Conservation (phyloP, 805 yeast genomes). For the Starmerella tilneyi region DNA sequence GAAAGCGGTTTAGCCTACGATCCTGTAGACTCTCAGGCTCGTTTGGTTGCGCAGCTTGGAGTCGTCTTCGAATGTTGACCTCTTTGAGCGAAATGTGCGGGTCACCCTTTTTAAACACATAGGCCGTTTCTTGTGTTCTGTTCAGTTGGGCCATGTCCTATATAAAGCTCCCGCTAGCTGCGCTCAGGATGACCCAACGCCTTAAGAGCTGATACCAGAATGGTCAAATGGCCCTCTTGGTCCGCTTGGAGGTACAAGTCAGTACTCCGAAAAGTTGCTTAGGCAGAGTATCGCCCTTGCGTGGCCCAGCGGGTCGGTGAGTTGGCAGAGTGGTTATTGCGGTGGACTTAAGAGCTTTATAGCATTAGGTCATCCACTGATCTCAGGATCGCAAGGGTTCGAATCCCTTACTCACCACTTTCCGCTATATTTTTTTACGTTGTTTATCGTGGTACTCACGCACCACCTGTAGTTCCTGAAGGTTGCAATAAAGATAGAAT, state of each 20-base stretch:
- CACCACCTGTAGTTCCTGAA: not conserved
- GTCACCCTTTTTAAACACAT: constrained; percentile 14
- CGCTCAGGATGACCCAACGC: not conserved
- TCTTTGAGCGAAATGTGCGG: not conserved
- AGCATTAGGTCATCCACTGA: constrained; percentile 23
- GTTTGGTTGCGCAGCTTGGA: not conserved
- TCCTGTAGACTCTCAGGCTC: not conserved
- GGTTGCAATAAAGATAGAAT: no score
- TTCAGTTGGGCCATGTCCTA: not conserved
- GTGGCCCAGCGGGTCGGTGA: constrained; percentile 14
- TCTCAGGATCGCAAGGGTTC: constrained; percentile 28
- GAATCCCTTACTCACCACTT: constrained; percentile 27
- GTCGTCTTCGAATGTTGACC: constrained; percentile 5
- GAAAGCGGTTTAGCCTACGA: constrained; percentile 6
- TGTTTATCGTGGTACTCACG: not conserved
- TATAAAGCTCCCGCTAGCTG: not conserved
- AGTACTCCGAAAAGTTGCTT: constrained; percentile 1
- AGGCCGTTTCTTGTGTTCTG: constrained; percentile 15
- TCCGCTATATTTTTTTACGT: not conserved
- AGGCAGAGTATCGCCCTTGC: constrained; percentile 3
- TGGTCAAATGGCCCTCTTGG: no score
- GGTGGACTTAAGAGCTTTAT: constrained; percentile 25
- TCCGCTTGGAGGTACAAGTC: not conserved
- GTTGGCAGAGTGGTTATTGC: constrained; percentile 28
- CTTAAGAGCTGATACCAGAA: no score